These are phyloP conservation scores for Ceratobasidium sp. DNA, from an alignment of 1,284 basidiomycete genomes.

Conservation along the genomic window DNA sequence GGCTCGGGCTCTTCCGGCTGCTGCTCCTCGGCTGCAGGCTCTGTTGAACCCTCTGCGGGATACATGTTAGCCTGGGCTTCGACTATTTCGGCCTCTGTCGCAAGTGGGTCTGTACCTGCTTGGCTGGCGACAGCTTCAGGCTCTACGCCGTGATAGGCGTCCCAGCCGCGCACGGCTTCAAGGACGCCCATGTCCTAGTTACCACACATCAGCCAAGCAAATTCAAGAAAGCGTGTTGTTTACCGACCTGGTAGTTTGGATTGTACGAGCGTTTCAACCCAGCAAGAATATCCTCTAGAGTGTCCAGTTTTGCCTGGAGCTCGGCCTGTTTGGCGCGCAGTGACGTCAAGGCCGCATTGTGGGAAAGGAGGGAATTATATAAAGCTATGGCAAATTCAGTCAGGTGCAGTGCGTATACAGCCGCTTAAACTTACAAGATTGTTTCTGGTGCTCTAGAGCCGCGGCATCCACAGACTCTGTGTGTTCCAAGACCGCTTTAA, in stretches of 20 bases:
- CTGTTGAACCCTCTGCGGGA: constrained; percentile 50
- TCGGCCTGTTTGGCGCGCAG: constrained; percentile 75
- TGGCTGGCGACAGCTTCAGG: constrained; percentile 22
- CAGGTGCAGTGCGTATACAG: neutral
- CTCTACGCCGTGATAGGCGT: constrained; percentile 70
- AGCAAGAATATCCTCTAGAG: constrained; percentile 84
- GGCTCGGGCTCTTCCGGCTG: constrained; percentile 60
- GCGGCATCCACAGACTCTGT: constrained; percentile 76
- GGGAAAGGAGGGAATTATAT: constrained; percentile 75
- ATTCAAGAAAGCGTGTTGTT: neutral
- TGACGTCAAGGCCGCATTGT: constrained; percentile 77
- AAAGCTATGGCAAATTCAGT: constrained; percentile 62
- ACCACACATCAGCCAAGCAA: neutral
- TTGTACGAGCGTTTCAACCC: constrained; percentile 88
- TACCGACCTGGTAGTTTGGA: constrained; percentile 84
- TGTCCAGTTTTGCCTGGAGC: constrained; percentile 74
- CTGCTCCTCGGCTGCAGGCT: constrained; percentile 54
- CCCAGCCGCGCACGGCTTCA: constrained; percentile 94
- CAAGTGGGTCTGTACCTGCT: constrained; percentile 42
- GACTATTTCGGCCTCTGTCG: constrained; percentile 52
- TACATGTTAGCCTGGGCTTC: constrained; percentile 45
- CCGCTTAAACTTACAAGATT: constrained; percentile 69
- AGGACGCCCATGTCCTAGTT: constrained; percentile 90
- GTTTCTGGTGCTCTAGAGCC: constrained; percentile 78
- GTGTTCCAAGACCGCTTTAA: constrained; percentile 69